Percentiles rank a stretch among this genome's conserved stretches.
phyloP scores from a whole-genome alignment of 805 yeast species.

The Kregervanrija delftensis region DNA sequence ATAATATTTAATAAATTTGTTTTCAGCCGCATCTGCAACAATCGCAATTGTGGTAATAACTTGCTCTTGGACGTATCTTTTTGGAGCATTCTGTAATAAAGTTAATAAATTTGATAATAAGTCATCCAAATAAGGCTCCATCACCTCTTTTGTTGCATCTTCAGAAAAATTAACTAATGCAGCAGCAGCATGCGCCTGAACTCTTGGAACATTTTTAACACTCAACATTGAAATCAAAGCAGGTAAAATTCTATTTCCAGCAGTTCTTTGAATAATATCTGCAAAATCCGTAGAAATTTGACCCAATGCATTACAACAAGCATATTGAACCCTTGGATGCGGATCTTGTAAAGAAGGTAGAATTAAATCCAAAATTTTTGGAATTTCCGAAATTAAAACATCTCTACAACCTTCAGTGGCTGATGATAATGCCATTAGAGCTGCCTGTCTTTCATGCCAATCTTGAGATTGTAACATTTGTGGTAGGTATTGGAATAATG shows the following conservation, averaged over 20 bases:
- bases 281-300: conserved; percentile 97
- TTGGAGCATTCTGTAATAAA: conserved; percentile 69
- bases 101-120: conserved; percentile 68
- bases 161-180: conserved; percentile 94
- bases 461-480: conserved; percentile 66
- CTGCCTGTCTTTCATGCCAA: conserved; percentile 97
- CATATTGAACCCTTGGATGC: conserved; percentile 94
- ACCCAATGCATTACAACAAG: conserved; percentile 94
- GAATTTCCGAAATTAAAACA: conserved; percentile 73
- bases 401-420: conserved; percentile 98
- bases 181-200: conserved; percentile 98
- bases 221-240: conserved; percentile 79
- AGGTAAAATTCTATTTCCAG: conserved; percentile 77
- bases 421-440: conserved; percentile 91
- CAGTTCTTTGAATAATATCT: conserved; percentile 73
- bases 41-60: conserved; percentile 94
- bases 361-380: conserved; percentile 75
- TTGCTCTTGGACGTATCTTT: conserved; percentile 94
- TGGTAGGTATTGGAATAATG: conserved; percentile 81
- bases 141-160: conserved; percentile 75
- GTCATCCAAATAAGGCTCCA: conserved; percentile 90
- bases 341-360: conserved; percentile 78
- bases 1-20: conserved; percentile 81
- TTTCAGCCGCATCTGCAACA: conserved; percentile 93
- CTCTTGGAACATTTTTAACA: conserved; percentile 73